Base-by-base conservation (phyloP, 441 rosid species). In the Gossypium laxum region DNA sequence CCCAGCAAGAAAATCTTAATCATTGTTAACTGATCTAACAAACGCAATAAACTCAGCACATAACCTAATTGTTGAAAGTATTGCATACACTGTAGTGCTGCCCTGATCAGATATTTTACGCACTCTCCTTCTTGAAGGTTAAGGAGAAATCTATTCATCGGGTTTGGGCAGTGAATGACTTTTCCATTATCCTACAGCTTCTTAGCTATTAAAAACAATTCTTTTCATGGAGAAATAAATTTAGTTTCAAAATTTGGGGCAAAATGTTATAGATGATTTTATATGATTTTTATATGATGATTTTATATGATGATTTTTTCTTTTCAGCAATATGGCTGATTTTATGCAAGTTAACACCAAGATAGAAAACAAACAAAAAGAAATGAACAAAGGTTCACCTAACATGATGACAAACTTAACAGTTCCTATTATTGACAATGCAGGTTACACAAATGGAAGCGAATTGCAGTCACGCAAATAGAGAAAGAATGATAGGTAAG, bases 301-400 rank as follows among this genome's bases (percentile, higher is more conserved):
- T 66, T 48, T 24, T 66, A 26, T 21, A 47, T 5, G 26, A 22
- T 24, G 21, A 47, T 22, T n/a, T 47, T 1, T 12, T 22, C 5
- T 7, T 45, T 45, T 45, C n/a, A 47, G 41, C 32, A n/a, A 47
- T 21, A 11, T 24, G 17, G 30, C 32, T 43, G 34, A 2, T 48
- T 43, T 43, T 30, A 63, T 17, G 69, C 54, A 64, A 4, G 51
- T 14, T 43, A 19, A 41, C 52, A 19, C 52, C 17, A 63, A 28
- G 19, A 28, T 10, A 59, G 63, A n/a, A 60, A 30, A 28, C 22
- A 14, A 14, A 60, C 22, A 60, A 60, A 30, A 63, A 4, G 28
- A 21, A 63, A 63, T 19, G 51, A 64, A 64, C 11, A 21, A 64
- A 64, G 32, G 69, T 45, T 12, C 38, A 45, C 38, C 57, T 66